Evolutionary conservation across 495 filamentous ascomycete genomes (phyloP), one percentile per base, ranked within the genome.

Genomic region (Neurospora africana): DNA sequence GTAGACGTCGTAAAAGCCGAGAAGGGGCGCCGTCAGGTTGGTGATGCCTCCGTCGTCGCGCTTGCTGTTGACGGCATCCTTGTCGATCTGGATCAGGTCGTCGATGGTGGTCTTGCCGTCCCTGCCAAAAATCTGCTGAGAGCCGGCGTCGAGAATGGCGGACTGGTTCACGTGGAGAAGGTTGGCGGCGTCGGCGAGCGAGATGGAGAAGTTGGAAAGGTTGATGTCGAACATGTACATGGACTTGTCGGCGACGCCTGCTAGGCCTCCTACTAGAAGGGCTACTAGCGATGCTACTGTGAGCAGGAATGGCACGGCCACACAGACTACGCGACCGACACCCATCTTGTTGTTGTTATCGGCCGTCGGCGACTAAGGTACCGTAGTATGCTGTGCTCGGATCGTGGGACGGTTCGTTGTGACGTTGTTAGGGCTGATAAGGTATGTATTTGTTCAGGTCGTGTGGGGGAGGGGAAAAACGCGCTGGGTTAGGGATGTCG

Each of bases 181-280:
- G 9, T 75, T 65, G 11, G 71, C 33, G 33, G 80, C 72, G 33
- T 72, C 69, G 39, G 73, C 61, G 13, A 78, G 72, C 72, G 80
- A 80, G 69, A 88, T 80, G 38, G 79, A 80, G 68, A 88, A 79
- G 72, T 85, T 79, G 43, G 81, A 82, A 6, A 81, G 77, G 75
- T 86, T 89, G 81, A 94, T 87, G 74, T 88, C 84, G 85, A 95
- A 89, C 82, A 96, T 89, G 81, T 90, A 93, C 39, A 94, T 79
- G 61, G 86, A 82, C 77, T 87, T 87, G 81, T 89, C 86, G 79
- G 89, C 87, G 47, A 92, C 88, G 71, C 92, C 92, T 37, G 90
- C 88, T 69, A 93, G 79, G 33, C 90, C 91, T 38, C 91, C 91
- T 43, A 95, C 80, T 71, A 94, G 83, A 75, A 94, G 82, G 75